Base-by-base conservation (phyloP, 2,329 filamentous ascomycete species). In the Fusarium sp. region DNA sequence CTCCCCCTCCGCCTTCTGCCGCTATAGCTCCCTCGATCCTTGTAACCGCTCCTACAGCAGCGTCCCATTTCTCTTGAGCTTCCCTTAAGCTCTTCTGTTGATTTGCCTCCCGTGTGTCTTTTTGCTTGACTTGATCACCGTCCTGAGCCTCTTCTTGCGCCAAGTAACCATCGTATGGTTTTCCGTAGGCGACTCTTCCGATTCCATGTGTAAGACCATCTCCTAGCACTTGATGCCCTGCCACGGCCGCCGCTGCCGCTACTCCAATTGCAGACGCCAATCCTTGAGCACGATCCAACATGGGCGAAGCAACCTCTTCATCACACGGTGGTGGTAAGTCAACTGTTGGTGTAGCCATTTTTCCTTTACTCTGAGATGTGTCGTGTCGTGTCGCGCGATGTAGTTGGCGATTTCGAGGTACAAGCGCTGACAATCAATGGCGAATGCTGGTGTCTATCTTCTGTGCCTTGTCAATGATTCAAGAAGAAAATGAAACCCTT, bases 301-400 rank as follows among this genome's bases (percentile, higher is more conserved):
- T 70, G 44, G 65, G 67, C 38, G 64, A 62, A 19, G 65, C 43
- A 39, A 65, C 57, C 34, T 75, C 73, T 42, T 76, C 73, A 43
- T 75, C 74, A 31, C 72, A 65, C 28, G 67, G 63, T 38, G 73
- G 67, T 26, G 67, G 68, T 36, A 74, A 42, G 53, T 73, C 74
- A 55, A 76, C 63, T 54, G 73, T 72, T 22, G 73, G 63, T 46
- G 73, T 71, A 42, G 72, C 73, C 74, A 76, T 63, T 19, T 11
- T 56, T 44, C 28, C n/a, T 36, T 24, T 17, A 17, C 21, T 34
- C 51, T 40, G 28, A 34, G n/a, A 34, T 45, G 45, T 42, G 13
- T 8, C 44, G 28, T 43, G 42, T 53, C 26, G n/a, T n/a, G 10
- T 31, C 10, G 28, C 5, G 24, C 7, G 7, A 24, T 13, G 31